Conservation (phyloP, 371 early-diverging fungal species). For the Basidiobolus meristosporus region DNA sequence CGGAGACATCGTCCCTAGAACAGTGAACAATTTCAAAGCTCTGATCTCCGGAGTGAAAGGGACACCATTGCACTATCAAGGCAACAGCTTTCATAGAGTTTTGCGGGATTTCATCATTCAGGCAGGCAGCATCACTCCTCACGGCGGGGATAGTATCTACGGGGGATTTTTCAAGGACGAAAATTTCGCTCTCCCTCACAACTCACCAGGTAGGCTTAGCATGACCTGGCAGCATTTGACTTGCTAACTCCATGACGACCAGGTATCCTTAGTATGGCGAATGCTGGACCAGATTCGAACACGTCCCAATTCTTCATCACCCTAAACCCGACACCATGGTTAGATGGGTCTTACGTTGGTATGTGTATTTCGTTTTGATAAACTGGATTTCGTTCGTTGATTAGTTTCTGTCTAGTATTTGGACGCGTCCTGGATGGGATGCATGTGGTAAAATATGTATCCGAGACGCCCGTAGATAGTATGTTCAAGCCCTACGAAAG, state of each 20-base stretch:
- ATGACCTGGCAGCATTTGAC: too few species aligned
- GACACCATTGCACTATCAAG: conserved; percentile 13
- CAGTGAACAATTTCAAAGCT: conserved; percentile 80
- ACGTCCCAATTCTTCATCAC: conserved; percentile 89
- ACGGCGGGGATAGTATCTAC: conserved; percentile 92
- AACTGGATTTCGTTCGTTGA: too few species aligned
- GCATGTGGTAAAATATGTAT: conserved; percentile 9
- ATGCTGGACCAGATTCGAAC: conserved; percentile 73
- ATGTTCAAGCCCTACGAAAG: too few species aligned
- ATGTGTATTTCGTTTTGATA: too few species aligned
- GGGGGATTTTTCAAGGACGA: conserved; percentile 90
- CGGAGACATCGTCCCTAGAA: conserved; percentile 68
- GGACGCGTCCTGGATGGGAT: conserved; percentile 61
- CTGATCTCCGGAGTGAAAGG: conserved; percentile 69
- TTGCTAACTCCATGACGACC: too few species aligned
- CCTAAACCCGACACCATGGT: conserved; percentile 54
- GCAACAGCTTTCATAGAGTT: conserved; percentile 50
- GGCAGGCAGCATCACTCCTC: conserved; percentile 92
- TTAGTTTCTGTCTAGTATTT: too few species aligned
- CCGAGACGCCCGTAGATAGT: too few species aligned
- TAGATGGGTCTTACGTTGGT: conserved; percentile 95
- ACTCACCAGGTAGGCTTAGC: conserved; percentile 53
- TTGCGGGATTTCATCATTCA: conserved; percentile 94
- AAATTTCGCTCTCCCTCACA: conserved; percentile 88
- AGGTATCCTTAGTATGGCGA: conserved; percentile 87